These are phyloP conservation scores for Wallacemonas sp. DNA, from an alignment of 208 protist genomes.

Conservation along the genomic window DNA sequence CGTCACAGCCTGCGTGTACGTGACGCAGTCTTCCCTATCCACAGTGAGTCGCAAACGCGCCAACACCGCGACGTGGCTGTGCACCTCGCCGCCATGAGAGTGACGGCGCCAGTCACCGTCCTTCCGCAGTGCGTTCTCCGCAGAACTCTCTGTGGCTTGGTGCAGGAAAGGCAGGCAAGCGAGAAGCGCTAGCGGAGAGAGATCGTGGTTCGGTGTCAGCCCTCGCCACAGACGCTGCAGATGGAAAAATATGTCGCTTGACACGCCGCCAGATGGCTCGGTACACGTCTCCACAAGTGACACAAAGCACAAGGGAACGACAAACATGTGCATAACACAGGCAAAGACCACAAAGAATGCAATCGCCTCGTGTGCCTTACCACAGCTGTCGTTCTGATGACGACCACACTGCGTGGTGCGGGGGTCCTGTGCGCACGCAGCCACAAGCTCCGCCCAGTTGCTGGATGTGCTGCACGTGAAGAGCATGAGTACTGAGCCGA, in stretches of 20 bases:
- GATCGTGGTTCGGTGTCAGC: neutral
- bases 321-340: neutral
- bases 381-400: neutral
- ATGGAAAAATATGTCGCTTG: neutral
- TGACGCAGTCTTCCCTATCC: neutral
- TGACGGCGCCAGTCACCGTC: too few relatives aligned
- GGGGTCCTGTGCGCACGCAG: constrained; percentile 16
- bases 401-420: neutral
- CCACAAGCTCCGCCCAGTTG: constrained; percentile 35
- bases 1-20: neutral
- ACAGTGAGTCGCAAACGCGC: constrained; percentile 11
- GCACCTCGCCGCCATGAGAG: too few relatives aligned
- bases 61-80: neutral
- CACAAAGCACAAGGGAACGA: neutral
- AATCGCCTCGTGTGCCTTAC: constrained; percentile 8
- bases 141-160: too few relatives aligned
- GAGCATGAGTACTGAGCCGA: constrained; percentile 45
- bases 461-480: constrained; percentile 53
- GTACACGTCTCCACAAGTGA: neutral
- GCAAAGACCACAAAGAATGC: constrained; percentile 26
- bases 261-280: neutral
- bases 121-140: too few relatives aligned
- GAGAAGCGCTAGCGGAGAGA: neutral
- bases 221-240: neutral
- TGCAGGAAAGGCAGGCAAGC: neutral